phyloP scores from a whole-genome alignment of 768 basidiomycete genomes.

The Phanerochaete sordida region DNA sequence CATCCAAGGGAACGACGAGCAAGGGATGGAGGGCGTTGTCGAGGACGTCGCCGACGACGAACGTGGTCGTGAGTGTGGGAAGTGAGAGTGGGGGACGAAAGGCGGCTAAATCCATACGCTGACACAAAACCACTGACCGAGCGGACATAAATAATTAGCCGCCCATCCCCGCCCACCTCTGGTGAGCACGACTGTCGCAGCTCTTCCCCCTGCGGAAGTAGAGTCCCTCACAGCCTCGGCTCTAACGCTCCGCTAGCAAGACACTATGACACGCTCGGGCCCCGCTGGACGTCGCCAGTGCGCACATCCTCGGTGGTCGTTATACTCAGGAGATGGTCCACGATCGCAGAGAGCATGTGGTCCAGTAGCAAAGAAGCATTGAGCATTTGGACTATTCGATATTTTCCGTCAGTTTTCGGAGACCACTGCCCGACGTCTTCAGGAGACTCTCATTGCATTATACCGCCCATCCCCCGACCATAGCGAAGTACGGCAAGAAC shows the following conservation, averaged over 20 bases:
- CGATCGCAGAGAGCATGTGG: no score
- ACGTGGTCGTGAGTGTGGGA: conserved; percentile 3
- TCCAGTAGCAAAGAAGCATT: not conserved
- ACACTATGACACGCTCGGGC: no score
- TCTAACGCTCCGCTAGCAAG: no score
- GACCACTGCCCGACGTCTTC: not conserved
- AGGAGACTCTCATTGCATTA: no score
- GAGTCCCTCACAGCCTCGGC: no score
- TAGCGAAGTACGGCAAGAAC: no score
- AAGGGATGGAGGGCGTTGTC: conserved; percentile 1
- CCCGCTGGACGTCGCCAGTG: no score
- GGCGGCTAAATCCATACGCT: not conserved
- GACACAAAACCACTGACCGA: not conserved
- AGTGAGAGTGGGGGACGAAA: not conserved
- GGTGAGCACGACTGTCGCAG: not conserved
- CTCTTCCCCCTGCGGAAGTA: no score
- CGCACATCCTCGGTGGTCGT: no score
- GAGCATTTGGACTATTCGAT: not conserved
- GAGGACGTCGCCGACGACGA: conserved; percentile 8
- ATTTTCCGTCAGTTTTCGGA: not conserved
- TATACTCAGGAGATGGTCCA: no score
- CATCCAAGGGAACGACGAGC: conserved; percentile 12
- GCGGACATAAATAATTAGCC: not conserved
- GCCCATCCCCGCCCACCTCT: not conserved
- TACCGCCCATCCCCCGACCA: no score